Evolutionary conservation across 768 basidiomycete species (phyloP).

Genomic region (Fomitopsis serialis): DNA sequence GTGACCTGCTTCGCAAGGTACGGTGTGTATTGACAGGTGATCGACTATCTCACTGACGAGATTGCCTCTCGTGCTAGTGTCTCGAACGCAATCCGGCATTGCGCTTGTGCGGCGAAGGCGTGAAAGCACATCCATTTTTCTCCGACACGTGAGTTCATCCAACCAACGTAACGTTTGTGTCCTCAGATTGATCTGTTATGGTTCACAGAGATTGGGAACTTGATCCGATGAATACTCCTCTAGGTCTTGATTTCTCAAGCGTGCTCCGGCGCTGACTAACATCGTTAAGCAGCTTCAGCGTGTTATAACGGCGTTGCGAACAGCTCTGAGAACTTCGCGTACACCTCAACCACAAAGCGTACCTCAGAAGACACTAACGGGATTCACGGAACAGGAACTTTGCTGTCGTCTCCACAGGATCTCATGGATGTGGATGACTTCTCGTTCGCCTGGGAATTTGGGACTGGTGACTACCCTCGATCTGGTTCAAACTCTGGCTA

Average conservation of each 20-base stretch:
- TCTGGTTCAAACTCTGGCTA: too few species aligned
- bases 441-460: constrained; percentile 1
- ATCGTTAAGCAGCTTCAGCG: too few species aligned
- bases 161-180: too few species aligned
- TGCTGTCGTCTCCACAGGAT: background rate
- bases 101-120: constrained; percentile 34
- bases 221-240: too few species aligned
- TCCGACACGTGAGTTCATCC: constrained; percentile 34
- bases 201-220: background rate
- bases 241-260: too few species aligned
- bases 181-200: too few species aligned
- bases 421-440: background rate
- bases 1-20: constrained; percentile 44
- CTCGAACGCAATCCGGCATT: constrained; percentile 50
- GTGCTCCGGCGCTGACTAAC: too few species aligned
- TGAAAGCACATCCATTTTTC: constrained; percentile 48
- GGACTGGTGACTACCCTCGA: background rate
- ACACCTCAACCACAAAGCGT: too few species aligned
- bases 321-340: too few species aligned
- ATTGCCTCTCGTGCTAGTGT: constrained; percentile 32
- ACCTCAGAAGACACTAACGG: background rate
- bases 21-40: background rate
- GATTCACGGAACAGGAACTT: background rate
- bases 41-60: background rate
- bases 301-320: too few species aligned